phyloP scores from a whole-genome alignment of 805 yeast genomes.

The Starmerella bacillaris region DNA sequence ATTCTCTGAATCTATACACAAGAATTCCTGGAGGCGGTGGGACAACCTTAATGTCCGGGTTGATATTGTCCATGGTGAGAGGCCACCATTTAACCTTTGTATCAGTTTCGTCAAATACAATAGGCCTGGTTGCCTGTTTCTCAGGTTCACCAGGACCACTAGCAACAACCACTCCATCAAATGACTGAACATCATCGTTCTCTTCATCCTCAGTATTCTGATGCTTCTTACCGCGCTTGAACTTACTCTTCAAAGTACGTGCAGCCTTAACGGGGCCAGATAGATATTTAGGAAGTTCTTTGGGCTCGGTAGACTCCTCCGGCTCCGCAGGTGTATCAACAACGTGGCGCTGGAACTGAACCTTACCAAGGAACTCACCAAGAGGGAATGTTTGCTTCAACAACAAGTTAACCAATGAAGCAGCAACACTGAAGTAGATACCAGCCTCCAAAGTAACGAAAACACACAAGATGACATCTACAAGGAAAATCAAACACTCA shows the following conservation, averaged over 20 bases:
- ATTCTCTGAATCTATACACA: slow-evolving; percentile 66
- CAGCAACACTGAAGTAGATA: slow-evolving; percentile 76
- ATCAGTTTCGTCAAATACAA: slow-evolving; percentile 3
- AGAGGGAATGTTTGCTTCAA: slow-evolving; percentile 63
- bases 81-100: slow-evolving; percentile 23
- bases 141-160: slow-evolving; percentile 7
- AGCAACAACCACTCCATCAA: slow-evolving; percentile 7
- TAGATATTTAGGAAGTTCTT: neutral
- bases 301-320: slow-evolving; percentile 19
- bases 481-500: slow-evolving; percentile 54
- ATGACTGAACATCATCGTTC: slow-evolving; percentile 5
- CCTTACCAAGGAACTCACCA: slow-evolving; percentile 67
- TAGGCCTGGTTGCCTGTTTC: slow-evolving; percentile 8
- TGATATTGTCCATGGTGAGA: slow-evolving; percentile 29
- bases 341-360: slow-evolving; percentile 42
- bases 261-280: slow-evolving; percentile 3
- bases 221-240: neutral
- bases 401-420: slow-evolving; percentile 57
- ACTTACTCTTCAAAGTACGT: neutral
- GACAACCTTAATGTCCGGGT: slow-evolving; percentile 37
- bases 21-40: slow-evolving; percentile 86
- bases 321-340: slow-evolving; percentile 36
- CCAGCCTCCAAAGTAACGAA: slow-evolving; percentile 72
- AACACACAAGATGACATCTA: slow-evolving; percentile 56
- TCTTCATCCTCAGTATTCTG: neutral